Evolutionary conservation across 2,329 filamentous ascomycete genomes (phyloP).

Genomic region (Nannizziopsis barbatae): DNA sequence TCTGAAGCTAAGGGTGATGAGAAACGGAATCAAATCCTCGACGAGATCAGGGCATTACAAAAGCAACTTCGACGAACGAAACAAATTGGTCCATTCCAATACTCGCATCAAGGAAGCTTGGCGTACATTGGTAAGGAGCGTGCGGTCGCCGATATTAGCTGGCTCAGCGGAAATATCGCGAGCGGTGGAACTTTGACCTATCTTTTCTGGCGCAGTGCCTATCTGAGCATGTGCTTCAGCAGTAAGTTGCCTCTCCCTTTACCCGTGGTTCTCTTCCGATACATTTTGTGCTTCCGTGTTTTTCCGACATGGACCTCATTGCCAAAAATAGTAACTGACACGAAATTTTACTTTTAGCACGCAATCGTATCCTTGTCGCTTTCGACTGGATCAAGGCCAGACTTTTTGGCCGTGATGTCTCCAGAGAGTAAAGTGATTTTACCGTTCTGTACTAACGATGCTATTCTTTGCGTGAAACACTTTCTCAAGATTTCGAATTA

Average conservation of each 20-base stretch:
- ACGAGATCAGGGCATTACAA: constrained; percentile 76
- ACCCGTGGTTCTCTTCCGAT: background rate
- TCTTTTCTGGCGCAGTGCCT: constrained; percentile 96
- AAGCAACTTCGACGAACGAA: constrained; percentile 79
- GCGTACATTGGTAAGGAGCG: constrained; percentile 98
- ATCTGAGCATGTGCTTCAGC: constrained; percentile 99
- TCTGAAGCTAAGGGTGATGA: constrained; percentile 57
- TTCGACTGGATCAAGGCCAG: constrained; percentile 97
- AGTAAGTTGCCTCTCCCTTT: constrained; percentile 51
- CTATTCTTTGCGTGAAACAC: no score
- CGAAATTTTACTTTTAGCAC: constrained; percentile 44
- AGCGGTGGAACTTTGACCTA: constrained; percentile 89
- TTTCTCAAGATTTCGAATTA: no score
- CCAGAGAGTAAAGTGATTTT: constrained; percentile 30
- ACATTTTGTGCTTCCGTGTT: background rate
- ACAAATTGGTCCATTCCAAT: constrained; percentile 94
- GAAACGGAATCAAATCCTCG: constrained; percentile 47
- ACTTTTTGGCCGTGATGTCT: constrained; percentile 86
- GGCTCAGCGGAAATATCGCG: constrained; percentile 94
- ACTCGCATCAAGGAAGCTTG: constrained; percentile 92
- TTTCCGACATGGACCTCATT: constrained; percentile 8
- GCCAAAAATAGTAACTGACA: constrained; percentile 17
- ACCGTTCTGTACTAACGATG: background rate
- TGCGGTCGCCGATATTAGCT: constrained; percentile 92
- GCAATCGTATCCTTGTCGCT: constrained; percentile 85